Evolutionary conservation across 2,329 filamentous ascomycete species (phyloP).

Genomic region (Cladosporium sp.): DNA sequence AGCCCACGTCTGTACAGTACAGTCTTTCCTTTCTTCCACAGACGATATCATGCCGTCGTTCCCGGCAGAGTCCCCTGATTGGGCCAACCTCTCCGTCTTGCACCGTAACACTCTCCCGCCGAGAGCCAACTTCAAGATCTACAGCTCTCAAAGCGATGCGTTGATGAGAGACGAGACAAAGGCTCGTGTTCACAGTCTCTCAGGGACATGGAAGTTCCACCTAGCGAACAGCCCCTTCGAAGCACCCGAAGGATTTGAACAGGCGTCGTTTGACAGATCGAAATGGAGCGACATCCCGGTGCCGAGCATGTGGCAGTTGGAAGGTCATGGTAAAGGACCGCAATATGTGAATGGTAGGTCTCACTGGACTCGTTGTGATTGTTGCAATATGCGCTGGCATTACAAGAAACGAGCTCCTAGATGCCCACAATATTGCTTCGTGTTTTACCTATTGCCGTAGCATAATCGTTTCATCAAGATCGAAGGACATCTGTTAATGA

Average conservation of each 20-base stretch:
- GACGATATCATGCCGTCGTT: constrained; percentile 1
- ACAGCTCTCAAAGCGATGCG: constrained; percentile 47
- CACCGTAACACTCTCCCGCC: constrained; percentile 58
- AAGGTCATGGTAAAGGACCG: constrained; percentile 59
- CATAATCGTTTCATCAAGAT: too few species aligned
- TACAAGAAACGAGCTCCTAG: too few species aligned
- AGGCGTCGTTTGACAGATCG: constrained; percentile 32
- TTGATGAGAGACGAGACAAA: constrained; percentile 37
- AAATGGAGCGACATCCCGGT: constrained; percentile 54
- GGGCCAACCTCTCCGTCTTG: constrained; percentile 57
- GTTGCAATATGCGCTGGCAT: too few species aligned
- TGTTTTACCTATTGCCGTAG: too few species aligned
- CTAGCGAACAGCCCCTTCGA: constrained; percentile 34
- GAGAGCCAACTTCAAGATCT: constrained; percentile 55
- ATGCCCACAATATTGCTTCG: too few species aligned
- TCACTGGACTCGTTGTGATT: too few species aligned
- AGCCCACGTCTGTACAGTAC: not conserved
- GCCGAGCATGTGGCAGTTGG: constrained; percentile 63
- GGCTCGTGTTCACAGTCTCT: constrained; percentile 28
- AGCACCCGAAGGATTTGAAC: constrained; percentile 33
- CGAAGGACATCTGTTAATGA: constrained; percentile 50
- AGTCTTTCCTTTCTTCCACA: not conserved
- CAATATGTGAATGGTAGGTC: constrained; percentile 64
- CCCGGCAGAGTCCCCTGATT: constrained; percentile 45
- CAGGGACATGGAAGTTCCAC: constrained; percentile 38